These are phyloP conservation scores for Leccinum obscurum DNA, from an alignment of 768 basidiomycete species.

Conservation along the genomic window DNA sequence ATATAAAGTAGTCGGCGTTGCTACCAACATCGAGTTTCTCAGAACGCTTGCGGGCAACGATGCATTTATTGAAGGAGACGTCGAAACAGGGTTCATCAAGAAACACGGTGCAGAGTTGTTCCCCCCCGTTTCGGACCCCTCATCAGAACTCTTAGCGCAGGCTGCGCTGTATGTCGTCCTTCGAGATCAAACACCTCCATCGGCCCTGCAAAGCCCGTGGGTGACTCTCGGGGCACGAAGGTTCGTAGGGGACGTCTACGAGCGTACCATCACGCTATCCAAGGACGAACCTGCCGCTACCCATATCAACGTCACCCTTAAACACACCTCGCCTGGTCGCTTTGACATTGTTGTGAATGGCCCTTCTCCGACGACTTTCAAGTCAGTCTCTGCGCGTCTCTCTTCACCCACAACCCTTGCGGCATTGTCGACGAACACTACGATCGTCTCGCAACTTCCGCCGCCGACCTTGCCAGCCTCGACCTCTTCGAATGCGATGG, in stretches of 20 bases:
- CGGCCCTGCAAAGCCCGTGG: slow-evolving; percentile 58
- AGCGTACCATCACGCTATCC: slow-evolving; percentile 62
- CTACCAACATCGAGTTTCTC: slow-evolving; percentile 91
- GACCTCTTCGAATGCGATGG: slow-evolving; percentile 55
- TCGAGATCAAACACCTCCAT: slow-evolving; percentile 49
- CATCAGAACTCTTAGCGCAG: slow-evolving; percentile 67
- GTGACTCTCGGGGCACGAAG: slow-evolving; percentile 66
- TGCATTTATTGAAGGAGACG: slow-evolving; percentile 73
- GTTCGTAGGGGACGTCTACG: slow-evolving; percentile 73
- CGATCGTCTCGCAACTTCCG: slow-evolving; percentile 71
- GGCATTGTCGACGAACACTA: slow-evolving; percentile 52
- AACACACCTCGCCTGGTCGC: slow-evolving; percentile 41
- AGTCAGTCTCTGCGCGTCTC: slow-evolving; percentile 57
- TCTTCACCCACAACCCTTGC: slow-evolving; percentile 53
- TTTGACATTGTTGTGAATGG: slow-evolving; percentile 55
- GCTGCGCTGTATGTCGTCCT: slow-evolving; percentile 76
- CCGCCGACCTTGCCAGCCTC: slow-evolving; percentile 55
- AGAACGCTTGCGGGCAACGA: slow-evolving; percentile 72
- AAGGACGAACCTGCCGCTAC: slow-evolving; percentile 47
- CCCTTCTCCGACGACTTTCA: slow-evolving; percentile 37
- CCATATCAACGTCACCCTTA: slow-evolving; percentile 40
- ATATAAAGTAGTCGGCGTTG: slow-evolving; percentile 88
- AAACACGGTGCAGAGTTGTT: slow-evolving; percentile 86
- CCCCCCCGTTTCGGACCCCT: slow-evolving; percentile 58
- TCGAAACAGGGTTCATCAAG: slow-evolving; percentile 95